Conservation (phyloP, 2,329 filamentous ascomycete genomes). For the Ploettnerulaceae sp. region DNA sequence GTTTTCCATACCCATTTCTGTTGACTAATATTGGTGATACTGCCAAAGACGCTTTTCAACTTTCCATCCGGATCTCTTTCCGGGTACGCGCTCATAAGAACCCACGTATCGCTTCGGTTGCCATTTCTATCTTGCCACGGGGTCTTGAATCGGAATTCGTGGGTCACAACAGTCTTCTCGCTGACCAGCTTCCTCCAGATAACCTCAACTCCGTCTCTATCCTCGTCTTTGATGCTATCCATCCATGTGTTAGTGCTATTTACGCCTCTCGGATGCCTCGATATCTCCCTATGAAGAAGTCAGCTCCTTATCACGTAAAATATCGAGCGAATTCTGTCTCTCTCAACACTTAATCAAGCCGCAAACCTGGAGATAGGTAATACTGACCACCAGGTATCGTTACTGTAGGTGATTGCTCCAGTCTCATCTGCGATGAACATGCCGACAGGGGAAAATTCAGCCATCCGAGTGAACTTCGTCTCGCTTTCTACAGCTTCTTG, state of each 20-base stretch:
- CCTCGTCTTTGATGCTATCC: conserved; percentile 64
- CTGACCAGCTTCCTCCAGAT: conserved; percentile 60
- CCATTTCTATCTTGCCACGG: conserved; percentile 56
- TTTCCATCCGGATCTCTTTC: conserved; percentile 60
- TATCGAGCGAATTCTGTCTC: too few relatives aligned
- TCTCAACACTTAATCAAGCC: too few relatives aligned
- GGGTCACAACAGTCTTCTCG: conserved; percentile 59
- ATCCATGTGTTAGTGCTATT: conserved; percentile 64
- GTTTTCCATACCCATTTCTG: conserved; percentile 61
- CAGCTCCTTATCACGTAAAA: too few relatives aligned
- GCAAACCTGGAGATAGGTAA: not conserved
- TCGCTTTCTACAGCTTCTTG: conserved; percentile 63
- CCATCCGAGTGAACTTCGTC: conserved; percentile 77
- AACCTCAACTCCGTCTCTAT: conserved; percentile 51
- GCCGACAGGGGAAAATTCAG: conserved; percentile 76
- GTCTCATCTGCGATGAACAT: conserved; percentile 75
- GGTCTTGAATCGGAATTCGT: conserved; percentile 72
- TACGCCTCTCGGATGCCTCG: conserved; percentile 56
- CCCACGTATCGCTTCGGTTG: conserved; percentile 65
- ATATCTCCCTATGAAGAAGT: conserved; percentile 51
- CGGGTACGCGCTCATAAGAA: conserved; percentile 70
- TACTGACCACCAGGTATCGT: conserved; percentile 60
- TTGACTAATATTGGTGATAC: conserved; percentile 78
- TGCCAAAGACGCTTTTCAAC: conserved; percentile 72
- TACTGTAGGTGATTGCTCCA: conserved; percentile 72